Evolutionary conservation across 2,329 filamentous ascomycete genomes (phyloP).

Genomic region (Aspergillus pseudoterreus): DNA sequence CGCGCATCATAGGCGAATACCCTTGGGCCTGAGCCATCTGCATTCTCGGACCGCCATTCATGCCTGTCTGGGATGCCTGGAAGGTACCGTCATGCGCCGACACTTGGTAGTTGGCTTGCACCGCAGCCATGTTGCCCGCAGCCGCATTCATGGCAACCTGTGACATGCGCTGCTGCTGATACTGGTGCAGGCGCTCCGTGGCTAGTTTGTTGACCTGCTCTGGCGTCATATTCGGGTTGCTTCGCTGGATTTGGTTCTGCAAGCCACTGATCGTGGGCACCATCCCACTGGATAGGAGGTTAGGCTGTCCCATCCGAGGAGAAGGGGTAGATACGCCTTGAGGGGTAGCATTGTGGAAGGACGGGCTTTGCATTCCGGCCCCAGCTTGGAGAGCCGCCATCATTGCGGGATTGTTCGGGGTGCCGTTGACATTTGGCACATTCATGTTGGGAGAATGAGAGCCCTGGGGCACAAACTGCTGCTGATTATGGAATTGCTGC

Average conservation of each 20-base stretch:
- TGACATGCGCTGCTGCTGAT: constrained; percentile 47
- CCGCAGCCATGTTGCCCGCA: constrained; percentile 43
- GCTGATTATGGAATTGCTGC: constrained; percentile 36
- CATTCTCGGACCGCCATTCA: constrained; percentile 36
- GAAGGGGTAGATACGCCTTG: constrained; percentile 43
- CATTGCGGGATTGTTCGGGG: constrained; percentile 42
- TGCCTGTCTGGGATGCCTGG: constrained; percentile 29
- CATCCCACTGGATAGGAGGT: constrained; percentile 51
- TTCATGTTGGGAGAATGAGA: constrained; percentile 45
- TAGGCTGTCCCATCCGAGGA: constrained; percentile 47
- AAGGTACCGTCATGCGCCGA: constrained; percentile 35
- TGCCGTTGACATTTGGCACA: constrained; percentile 38
- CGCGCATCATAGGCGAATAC: constrained; percentile 53
- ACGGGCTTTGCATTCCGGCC: constrained; percentile 43
- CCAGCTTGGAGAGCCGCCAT: constrained; percentile 43
- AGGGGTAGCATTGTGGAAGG: constrained; percentile 36
- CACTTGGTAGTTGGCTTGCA: constrained; percentile 39
- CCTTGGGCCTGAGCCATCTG: constrained; percentile 48
- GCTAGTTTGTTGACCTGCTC: constrained; percentile 55
- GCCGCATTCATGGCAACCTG: constrained; percentile 52
- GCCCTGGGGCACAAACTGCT: constrained; percentile 39
- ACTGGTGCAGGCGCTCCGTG: constrained; percentile 48
- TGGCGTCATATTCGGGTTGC: constrained; percentile 49
- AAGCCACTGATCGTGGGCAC: constrained; percentile 54
- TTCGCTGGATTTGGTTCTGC: constrained; percentile 50